These are phyloP conservation scores for Globisporangium uncinulatum DNA, from an alignment of 352 stramenopile species.

Conservation along the genomic window DNA sequence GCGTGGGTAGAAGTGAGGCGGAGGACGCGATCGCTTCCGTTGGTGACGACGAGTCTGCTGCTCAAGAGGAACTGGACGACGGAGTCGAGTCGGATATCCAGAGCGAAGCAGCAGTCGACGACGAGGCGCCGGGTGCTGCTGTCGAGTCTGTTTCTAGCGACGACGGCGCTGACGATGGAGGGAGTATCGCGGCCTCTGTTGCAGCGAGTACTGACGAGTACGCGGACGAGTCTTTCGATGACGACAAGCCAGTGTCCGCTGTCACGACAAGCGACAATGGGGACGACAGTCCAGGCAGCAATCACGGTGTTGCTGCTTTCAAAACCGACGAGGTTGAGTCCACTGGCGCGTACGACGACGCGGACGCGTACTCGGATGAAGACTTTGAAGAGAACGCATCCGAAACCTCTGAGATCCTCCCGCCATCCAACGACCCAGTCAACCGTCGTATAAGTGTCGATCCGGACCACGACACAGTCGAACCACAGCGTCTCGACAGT, in stretches of 20 bases:
- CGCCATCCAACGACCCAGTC: background rate
- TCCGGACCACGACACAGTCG: background rate
- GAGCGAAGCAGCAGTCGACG: slow-evolving; percentile 8
- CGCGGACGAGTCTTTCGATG: slow-evolving; percentile 40
- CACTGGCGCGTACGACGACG: background rate
- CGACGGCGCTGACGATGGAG: background rate
- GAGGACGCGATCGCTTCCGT: slow-evolving; percentile 9
- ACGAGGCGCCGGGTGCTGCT: background rate
- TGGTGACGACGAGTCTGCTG: background rate
- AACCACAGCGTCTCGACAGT: background rate
- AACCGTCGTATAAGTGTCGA: background rate
- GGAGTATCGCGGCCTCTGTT: background rate
- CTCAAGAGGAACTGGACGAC: background rate
- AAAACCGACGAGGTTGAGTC: background rate
- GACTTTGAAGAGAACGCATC: slow-evolving; percentile 26
- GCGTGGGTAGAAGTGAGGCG: background rate
- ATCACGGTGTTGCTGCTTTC: background rate
- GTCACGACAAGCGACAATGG: slow-evolving; percentile 1
- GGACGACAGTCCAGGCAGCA: background rate
- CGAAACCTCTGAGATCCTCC: background rate
- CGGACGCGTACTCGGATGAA: slow-evolving; percentile 27
- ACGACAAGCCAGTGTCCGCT: slow-evolving; percentile 15
- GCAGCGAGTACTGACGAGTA: slow-evolving; percentile 16
- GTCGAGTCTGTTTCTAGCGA: background rate
- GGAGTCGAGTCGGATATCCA: slow-evolving; percentile 5